Evolutionary conservation across 2,329 filamentous ascomycete genomes (phyloP).

Genomic region (Fusarium fracticaudum): DNA sequence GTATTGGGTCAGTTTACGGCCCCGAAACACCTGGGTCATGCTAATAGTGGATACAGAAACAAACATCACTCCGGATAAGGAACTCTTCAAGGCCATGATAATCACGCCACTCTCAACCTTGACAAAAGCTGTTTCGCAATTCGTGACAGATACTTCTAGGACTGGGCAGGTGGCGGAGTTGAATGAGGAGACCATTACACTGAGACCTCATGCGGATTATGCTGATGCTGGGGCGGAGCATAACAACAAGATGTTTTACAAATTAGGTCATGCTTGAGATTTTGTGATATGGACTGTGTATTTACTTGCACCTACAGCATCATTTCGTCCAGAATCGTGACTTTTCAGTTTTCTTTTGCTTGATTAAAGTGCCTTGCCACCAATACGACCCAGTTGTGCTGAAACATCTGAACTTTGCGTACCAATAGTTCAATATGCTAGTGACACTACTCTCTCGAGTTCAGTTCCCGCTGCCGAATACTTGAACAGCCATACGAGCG

Average conservation of each 20-base stretch:
- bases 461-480: neutral
- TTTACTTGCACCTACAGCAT: neutral
- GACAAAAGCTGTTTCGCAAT: neutral
- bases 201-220: neutral
- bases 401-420: accelerated
- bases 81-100: neutral
- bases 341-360: accelerated
- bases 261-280: neutral
- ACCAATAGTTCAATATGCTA: accelerated
- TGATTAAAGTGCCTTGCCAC: accelerated
- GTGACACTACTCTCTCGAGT: accelerated
- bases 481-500: neutral
- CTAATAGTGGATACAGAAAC: neutral
- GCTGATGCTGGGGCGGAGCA: constrained; percentile 2
- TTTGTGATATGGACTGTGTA: accelerated
- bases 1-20: neutral
- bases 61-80: neutral
- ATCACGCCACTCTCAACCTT: neutral
- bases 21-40: accelerated
- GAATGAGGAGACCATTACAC: neutral
- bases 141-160: neutral
- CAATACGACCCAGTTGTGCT: neutral
- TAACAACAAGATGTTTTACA: constrained; percentile 7
- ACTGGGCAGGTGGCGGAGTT: neutral
- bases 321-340: accelerated